Evolutionary conservation across 176 grass and related monocot genomes (phyloP).

Genomic region (Secale cereale): DNA sequence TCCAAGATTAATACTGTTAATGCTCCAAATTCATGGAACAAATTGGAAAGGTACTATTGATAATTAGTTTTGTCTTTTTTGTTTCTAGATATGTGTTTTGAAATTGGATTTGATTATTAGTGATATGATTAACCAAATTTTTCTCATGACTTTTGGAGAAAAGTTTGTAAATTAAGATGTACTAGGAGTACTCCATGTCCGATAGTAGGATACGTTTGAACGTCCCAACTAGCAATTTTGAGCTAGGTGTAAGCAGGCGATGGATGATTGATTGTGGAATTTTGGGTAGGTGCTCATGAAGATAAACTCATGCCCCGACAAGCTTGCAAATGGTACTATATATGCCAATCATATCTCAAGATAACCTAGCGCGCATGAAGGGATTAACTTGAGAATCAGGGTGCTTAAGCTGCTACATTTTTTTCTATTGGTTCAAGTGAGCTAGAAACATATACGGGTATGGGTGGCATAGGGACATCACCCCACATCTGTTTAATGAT

Average conservation of each 20-base stretch:
- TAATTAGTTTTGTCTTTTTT: no score
- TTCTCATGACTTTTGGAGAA: no score
- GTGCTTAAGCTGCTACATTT: neutral
- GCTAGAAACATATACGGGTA: neutral
- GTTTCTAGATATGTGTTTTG: no score
- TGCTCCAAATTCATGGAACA: no score
- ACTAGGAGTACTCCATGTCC: neutral
- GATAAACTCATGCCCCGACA: neutral
- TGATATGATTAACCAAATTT: no score
- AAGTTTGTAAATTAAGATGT: no score
- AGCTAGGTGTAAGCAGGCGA: neutral
- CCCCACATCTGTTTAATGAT: neutral
- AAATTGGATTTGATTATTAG: no score
- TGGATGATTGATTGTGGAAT: neutral
- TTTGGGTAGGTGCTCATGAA: neutral
- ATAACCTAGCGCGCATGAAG: neutral
- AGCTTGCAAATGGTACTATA: neutral
- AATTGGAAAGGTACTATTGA: no score
- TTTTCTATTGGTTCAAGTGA: neutral
- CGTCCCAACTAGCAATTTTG: neutral
- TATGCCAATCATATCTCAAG: neutral
- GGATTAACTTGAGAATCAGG: neutral
- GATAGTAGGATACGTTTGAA: neutral
- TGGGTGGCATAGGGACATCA: neutral
- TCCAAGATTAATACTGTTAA: no score